These are phyloP conservation scores for Echinosphaeria canescens DNA, from an alignment of 2,329 filamentous ascomycete genomes.

Conservation along the genomic window DNA sequence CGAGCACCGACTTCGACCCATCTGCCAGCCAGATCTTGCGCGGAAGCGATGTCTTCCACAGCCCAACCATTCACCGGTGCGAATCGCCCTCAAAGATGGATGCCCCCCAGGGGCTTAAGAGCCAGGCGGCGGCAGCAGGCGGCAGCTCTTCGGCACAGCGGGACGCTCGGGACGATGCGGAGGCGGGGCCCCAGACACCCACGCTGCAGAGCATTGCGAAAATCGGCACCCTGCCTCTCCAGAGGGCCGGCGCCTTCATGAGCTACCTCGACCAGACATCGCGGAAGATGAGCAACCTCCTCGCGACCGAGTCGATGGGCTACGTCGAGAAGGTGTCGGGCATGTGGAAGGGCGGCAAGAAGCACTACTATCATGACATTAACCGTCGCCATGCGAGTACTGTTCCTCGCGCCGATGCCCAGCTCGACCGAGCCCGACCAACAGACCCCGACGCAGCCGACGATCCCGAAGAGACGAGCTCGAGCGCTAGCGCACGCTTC, in stretches of 20 bases:
- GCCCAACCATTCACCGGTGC: slow-evolving; percentile 42
- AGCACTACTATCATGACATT: too few relatives aligned
- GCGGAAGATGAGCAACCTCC: slow-evolving; percentile 57
- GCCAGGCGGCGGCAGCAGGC: slow-evolving; percentile 1
- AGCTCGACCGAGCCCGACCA: too few relatives aligned
- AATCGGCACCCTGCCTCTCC: slow-evolving; percentile 56
- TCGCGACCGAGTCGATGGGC: slow-evolving; percentile 84
- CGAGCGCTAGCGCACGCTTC: slow-evolving; percentile 59
- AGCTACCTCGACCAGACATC: slow-evolving; percentile 64
- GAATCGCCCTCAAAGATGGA: slow-evolving; percentile 12
- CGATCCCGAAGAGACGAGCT: slow-evolving; percentile 38
- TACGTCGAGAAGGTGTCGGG: slow-evolving; percentile 94
- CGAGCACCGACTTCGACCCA: slow-evolving; percentile 52
- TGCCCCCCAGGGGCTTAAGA: slow-evolving; percentile 1
- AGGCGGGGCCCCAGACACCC: slow-evolving; percentile 13
- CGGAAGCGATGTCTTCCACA: slow-evolving; percentile 73
- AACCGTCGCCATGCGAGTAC: too few relatives aligned
- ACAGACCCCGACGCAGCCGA: neutral
- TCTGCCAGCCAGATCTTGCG: slow-evolving; percentile 83
- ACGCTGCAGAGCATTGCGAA: slow-evolving; percentile 29
- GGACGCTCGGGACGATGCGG: too few relatives aligned
- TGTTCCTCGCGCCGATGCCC: too few relatives aligned
- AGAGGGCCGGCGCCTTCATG: slow-evolving; percentile 64
- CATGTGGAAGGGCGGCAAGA: slow-evolving; percentile 85
- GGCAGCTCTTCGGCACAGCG: too few relatives aligned